Conservation (phyloP, 164 flowering plant genomes). For the Umbilicus rupestris region DNA sequence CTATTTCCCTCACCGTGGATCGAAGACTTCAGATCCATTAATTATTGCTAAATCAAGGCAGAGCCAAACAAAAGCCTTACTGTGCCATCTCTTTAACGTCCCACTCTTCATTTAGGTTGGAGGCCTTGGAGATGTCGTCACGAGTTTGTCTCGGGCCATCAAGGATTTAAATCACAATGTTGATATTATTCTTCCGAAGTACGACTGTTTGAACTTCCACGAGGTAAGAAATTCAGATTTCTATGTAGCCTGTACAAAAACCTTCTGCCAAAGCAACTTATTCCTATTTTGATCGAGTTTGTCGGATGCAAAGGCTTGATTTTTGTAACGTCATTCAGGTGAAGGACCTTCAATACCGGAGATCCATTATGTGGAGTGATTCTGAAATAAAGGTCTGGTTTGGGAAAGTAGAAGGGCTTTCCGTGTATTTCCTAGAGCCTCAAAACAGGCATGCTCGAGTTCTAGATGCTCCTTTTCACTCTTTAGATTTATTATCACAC, state of each 20-base stretch:
- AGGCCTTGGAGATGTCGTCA: constrained; percentile 97
- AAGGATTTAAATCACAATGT: constrained; percentile 89
- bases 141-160: constrained; percentile 94
- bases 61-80: not conserved
- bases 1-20: not conserved
- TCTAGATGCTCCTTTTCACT: not conserved
- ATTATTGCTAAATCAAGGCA: not conserved
- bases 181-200: constrained; percentile 89
- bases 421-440: constrained; percentile 93
- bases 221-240: constrained; percentile 55
- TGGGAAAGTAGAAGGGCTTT: constrained; percentile 88
- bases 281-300: no score
- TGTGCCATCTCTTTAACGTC: not conserved
- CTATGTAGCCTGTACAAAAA: no score
- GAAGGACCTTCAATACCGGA: constrained; percentile 51
- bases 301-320: no score
- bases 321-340: constrained; percentile 28
- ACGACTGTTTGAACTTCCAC: constrained; percentile 75
- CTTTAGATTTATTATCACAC: not conserved
- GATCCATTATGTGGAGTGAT: constrained; percentile 68
- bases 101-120: constrained; percentile 52
- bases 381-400: constrained; percentile 90
- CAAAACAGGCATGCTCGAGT: constrained; percentile 65
- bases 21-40: not conserved
- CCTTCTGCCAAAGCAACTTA: no score